Conservation (phyloP, 164 flowering plant genomes). For the Platanus orientalis region DNA sequence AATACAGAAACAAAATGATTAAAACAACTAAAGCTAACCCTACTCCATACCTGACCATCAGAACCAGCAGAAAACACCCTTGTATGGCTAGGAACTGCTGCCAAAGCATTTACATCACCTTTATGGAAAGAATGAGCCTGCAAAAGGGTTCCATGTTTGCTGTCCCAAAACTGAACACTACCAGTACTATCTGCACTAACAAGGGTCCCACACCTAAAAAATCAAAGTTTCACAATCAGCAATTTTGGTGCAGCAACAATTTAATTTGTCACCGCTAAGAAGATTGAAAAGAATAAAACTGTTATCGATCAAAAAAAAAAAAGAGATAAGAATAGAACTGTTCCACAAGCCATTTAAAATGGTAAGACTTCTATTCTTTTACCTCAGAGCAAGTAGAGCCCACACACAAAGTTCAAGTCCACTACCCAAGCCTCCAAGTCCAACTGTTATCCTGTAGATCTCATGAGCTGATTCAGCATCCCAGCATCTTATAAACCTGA, state of each 20-base stretch:
- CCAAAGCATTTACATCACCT: constrained; percentile 91
- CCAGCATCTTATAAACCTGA: constrained; percentile 92
- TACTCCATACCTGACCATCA: constrained; percentile 81
- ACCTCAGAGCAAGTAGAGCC: constrained; percentile 90
- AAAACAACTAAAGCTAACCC: neutral
- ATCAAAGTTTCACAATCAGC: constrained; percentile 10
- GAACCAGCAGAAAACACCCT: constrained; percentile 93
- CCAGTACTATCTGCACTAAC: constrained; percentile 96
- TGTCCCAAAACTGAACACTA: constrained; percentile 89
- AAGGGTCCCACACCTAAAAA: constrained; percentile 72
- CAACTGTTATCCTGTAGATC: constrained; percentile 80
- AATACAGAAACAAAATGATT: neutral
- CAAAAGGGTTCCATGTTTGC: constrained; percentile 73
- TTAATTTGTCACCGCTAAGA: neutral
- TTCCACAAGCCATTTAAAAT: neutral
- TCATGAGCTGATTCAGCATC: constrained; percentile 59
- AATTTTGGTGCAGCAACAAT: neutral
- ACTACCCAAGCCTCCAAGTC: constrained; percentile 67
- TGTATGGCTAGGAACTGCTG: constrained; percentile 71
- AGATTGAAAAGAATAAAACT: too few relatives aligned
- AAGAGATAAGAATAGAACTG: neutral
- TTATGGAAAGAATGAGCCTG: constrained; percentile 78
- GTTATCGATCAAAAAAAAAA: neutral
- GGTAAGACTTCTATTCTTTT: neutral
- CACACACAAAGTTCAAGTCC: constrained; percentile 77